Evolutionary conservation across 768 basidiomycete species (phyloP), one percentile per base, ranked within the genome.

Genomic region (Russula sp.): DNA sequence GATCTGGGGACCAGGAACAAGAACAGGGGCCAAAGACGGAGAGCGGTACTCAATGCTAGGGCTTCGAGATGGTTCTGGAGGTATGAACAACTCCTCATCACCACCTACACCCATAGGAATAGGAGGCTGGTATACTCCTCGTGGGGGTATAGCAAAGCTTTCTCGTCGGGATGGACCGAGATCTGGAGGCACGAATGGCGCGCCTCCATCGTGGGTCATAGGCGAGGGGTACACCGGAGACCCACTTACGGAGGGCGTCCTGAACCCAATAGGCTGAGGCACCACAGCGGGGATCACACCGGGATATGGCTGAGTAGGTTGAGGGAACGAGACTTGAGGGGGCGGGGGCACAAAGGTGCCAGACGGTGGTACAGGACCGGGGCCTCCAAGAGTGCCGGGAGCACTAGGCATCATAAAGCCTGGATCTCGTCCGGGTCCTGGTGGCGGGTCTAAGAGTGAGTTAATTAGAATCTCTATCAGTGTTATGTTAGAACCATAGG

Each of bases 211-310:
- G 3, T 8, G 36, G 7, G 47, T 45, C 8, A 60, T 38, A 39
- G 63, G 65, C 10, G 56, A 61, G 16, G 65, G 65, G 11, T 58
- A 58, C 9, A 66, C 65, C 1, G 59, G 56, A 43, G 64, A 52
- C 36, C 42, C 51, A 2, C 41, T 36, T 29, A 59, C 34, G 7
- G 63, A 35, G 39, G 65, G 65, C 2, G 65, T 56, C 34, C 55
- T 41, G 35, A 45, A 59, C 3, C 25, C 25, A 29, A 29, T 29
- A 18, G 2, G 18, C 32, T 3, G 25, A 57, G 41, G 41, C 1
- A 41, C 10, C 29, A 48, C 43, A 29, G 36, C 36, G 11, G 53
- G 46, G 2, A 56, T 18, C 16, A 53, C 43, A 13, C 42, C 51
- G 11, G 36, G 20, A 25, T 54, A 39, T 34, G 41, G 56, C 32